Evolutionary conservation across 2,329 filamentous ascomycete species (phyloP).

Genomic region (Fusarium sp.): DNA sequence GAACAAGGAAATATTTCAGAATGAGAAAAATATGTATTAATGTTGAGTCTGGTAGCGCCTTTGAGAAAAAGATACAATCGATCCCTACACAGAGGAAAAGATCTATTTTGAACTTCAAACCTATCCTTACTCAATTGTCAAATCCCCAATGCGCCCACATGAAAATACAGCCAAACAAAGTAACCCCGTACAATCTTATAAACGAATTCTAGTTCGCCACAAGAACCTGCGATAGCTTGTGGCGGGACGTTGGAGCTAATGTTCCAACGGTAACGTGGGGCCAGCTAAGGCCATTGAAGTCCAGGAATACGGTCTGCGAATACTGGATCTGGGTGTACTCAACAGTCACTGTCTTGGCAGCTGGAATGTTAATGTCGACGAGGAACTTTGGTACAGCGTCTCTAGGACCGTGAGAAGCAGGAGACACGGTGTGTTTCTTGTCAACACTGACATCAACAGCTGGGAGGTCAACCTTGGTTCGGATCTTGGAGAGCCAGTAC

Average conservation of each 20-base stretch:
- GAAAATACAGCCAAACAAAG: too few relatives aligned
- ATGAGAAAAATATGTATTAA: too few relatives aligned
- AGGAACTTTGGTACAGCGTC: slow-evolving; percentile 37
- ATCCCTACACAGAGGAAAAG: too few relatives aligned
- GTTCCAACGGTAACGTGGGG: slow-evolving; percentile 36
- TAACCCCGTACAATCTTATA: too few relatives aligned
- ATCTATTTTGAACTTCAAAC: too few relatives aligned
- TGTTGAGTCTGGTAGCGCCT: too few relatives aligned
- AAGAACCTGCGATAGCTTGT: slow-evolving; percentile 13
- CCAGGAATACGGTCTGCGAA: slow-evolving; percentile 7
- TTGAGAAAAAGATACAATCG: too few relatives aligned
- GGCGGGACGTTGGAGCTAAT: slow-evolving; percentile 25
- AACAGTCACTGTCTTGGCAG: slow-evolving; percentile 29
- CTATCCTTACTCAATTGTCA: too few relatives aligned
- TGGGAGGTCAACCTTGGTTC: slow-evolving; percentile 35
- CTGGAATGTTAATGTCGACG: slow-evolving; percentile 17
- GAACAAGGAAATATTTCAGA: too few relatives aligned
- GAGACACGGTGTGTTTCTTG: slow-evolving; percentile 21
- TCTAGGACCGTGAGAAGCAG: slow-evolving; percentile 2
- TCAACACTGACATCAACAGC: background rate
- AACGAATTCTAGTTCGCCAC: background rate
- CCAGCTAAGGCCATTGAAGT: slow-evolving; percentile 6
- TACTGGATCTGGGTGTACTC: slow-evolving; percentile 9
- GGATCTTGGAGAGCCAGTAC: slow-evolving; percentile 43
- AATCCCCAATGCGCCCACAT: too few relatives aligned